These are phyloP conservation scores for Emericellopsis terricola DNA, from an alignment of 495 filamentous ascomycete species.

Conservation along the genomic window DNA sequence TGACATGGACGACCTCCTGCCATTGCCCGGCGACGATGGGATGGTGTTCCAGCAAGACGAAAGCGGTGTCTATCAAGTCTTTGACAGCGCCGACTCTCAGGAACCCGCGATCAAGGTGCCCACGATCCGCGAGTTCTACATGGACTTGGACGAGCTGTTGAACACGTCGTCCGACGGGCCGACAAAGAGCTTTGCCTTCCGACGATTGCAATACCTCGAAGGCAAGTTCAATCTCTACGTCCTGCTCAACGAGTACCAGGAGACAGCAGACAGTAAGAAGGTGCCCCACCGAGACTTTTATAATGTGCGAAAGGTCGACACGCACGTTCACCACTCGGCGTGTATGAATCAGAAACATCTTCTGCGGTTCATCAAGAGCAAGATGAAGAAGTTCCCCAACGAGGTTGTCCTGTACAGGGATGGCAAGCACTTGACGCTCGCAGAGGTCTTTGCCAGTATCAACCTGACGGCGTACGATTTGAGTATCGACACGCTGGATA, in stretches of 20 bases:
- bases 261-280: constrained; percentile 92
- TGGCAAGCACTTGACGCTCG: constrained; percentile 77
- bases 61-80: constrained; percentile 82
- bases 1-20: constrained; percentile 53
- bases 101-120: constrained; percentile 57
- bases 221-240: constrained; percentile 90
- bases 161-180: constrained; percentile 83
- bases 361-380: constrained; percentile 95
- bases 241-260: constrained; percentile 88
- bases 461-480: constrained; percentile 93
- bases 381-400: constrained; percentile 93
- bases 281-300: constrained; percentile 98
- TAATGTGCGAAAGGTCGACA: constrained; percentile 96
- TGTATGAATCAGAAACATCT: constrained; percentile 99
- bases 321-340: constrained; percentile 95
- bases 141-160: constrained; percentile 78
- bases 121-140: constrained; percentile 81
- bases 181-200: constrained; percentile 91
- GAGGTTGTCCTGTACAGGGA: constrained; percentile 89
- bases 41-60: constrained; percentile 63
- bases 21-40: constrained; percentile 50
- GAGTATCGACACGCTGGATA: constrained; percentile 96
- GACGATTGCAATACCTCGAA: constrained; percentile 84
- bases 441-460: constrained; percentile 92
- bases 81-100: constrained; percentile 44